phyloP scores from a whole-genome alignment of 1,139 yeast species.

The Scheffersomyces cryptocercus region DNA sequence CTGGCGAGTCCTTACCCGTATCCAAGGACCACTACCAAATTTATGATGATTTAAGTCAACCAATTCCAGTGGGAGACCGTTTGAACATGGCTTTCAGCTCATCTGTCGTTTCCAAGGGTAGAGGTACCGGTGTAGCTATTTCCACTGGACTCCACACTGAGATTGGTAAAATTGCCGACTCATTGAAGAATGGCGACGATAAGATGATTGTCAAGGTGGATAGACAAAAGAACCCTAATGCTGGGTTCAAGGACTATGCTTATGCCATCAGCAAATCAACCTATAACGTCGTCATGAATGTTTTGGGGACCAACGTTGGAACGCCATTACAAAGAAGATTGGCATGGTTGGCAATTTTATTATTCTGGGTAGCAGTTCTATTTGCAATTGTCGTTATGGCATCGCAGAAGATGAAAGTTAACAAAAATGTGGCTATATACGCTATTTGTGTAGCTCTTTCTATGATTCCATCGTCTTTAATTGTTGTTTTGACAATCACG shows the following conservation, averaged over 20 bases:
- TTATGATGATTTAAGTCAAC: constrained; percentile 20
- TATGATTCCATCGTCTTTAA: constrained; percentile 57
- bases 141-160: constrained; percentile 50
- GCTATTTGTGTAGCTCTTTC: constrained; percentile 50
- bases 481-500: constrained; percentile 54
- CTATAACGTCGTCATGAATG: constrained; percentile 32
- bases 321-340: constrained; percentile 51
- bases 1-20: constrained; percentile 54
- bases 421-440: constrained; percentile 43
- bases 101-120: constrained; percentile 47
- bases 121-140: constrained; percentile 48
- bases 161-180: constrained; percentile 50
- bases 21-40: constrained; percentile 27
- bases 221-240: constrained; percentile 20
- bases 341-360: constrained; percentile 42
- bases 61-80: constrained; percentile 42
- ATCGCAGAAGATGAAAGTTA: constrained; percentile 35
- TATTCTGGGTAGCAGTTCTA: constrained; percentile 40
- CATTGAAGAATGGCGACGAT: constrained; percentile 26
- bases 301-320: constrained; percentile 38
- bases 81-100: constrained; percentile 49
- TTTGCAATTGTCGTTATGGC: constrained; percentile 43
- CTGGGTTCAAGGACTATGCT: constrained; percentile 45
- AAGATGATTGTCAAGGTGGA: constrained; percentile 27
- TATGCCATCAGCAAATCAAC: constrained; percentile 47